These are phyloP conservation scores for Aegilops umbellulata DNA, from an alignment of 176 grass and related monocot species.

Conservation along the genomic window DNA sequence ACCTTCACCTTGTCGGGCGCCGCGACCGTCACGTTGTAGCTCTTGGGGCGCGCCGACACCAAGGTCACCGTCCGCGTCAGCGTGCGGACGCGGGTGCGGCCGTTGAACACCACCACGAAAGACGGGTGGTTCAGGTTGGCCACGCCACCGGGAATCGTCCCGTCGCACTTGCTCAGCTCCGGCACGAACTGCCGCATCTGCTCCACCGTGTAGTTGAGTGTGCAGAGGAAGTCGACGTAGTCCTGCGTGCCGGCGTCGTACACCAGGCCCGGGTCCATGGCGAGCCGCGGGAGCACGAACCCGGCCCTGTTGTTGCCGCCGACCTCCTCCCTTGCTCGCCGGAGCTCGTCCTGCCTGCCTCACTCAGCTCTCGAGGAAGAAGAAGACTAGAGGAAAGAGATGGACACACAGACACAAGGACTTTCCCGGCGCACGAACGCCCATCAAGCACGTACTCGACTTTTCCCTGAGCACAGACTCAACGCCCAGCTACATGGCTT, in stretches of 20 bases:
- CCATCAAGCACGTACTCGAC: too few relatives aligned
- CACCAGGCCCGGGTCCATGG: neutral
- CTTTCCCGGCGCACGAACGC: too few relatives aligned
- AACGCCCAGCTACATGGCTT: too few relatives aligned
- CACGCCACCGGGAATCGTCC: neutral
- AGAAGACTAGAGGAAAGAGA: too few relatives aligned
- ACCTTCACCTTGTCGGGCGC: conserved; percentile 30
- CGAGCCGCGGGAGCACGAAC: neutral
- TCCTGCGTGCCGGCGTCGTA: conserved; percentile 23
- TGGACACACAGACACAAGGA: too few relatives aligned
- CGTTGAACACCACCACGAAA: too few relatives aligned
- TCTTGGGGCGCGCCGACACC: conserved; percentile 35
- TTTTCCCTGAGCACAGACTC: too few relatives aligned
- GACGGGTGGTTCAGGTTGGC: conserved; percentile 54
- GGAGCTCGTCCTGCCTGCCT: too few relatives aligned
- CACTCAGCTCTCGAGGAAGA: too few relatives aligned
- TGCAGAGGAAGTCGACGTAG: conserved; percentile 40
- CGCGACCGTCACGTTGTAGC: conserved; percentile 16
- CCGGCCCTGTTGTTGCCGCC: too few relatives aligned
- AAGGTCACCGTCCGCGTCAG: conserved; percentile 25
- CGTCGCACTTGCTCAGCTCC: neutral
- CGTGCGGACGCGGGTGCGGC: neutral
- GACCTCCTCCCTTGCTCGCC: too few relatives aligned
- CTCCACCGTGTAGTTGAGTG: conserved; percentile 36
- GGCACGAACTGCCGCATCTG: conserved; percentile 31